Evolutionary conservation across 345 rosid genomes (phyloP).

Genomic region (Rhodamnia rubescens): DNA sequence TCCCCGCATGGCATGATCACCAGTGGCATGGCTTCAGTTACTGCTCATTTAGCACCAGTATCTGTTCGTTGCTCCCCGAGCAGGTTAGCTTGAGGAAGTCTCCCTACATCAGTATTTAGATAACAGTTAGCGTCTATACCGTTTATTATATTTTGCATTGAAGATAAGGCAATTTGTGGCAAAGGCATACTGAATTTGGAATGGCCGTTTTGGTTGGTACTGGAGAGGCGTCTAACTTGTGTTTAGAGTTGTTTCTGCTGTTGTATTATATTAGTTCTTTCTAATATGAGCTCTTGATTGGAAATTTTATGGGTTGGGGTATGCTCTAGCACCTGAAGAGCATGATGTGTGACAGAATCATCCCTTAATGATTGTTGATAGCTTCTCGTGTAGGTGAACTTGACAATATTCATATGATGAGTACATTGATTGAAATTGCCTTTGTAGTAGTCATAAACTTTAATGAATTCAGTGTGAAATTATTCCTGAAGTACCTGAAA

Average conservation of each 20-base stretch:
- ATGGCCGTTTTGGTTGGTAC: not conserved
- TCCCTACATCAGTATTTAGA: not conserved
- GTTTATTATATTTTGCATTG: not conserved
- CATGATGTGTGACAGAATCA: not conserved
- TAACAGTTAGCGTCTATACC: not conserved
- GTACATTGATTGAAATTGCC: not conserved
- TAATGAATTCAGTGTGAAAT: not conserved
- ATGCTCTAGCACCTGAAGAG: not conserved
- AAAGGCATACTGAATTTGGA: not conserved
- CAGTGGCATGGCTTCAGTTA: conserved; percentile 29
- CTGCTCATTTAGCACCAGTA: conserved; percentile 24
- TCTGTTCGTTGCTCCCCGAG: conserved; percentile 40
- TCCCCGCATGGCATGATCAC: conserved; percentile 20
- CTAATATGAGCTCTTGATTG: not conserved
- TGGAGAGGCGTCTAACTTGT: not conserved
- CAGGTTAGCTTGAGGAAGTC: conserved; percentile 34
- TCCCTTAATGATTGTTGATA: not conserved
- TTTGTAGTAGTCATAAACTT: not conserved
- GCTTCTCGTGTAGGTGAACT: not conserved
- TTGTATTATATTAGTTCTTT: not conserved
- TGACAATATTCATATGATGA: not conserved
- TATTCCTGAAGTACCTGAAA: not conserved
- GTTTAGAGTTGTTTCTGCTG: not conserved
- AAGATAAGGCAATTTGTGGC: not conserved
- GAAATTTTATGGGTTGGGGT: not conserved